phyloP scores from a whole-genome alignment of 2,329 filamentous ascomycete genomes.

The Trichoderma sp. region DNA sequence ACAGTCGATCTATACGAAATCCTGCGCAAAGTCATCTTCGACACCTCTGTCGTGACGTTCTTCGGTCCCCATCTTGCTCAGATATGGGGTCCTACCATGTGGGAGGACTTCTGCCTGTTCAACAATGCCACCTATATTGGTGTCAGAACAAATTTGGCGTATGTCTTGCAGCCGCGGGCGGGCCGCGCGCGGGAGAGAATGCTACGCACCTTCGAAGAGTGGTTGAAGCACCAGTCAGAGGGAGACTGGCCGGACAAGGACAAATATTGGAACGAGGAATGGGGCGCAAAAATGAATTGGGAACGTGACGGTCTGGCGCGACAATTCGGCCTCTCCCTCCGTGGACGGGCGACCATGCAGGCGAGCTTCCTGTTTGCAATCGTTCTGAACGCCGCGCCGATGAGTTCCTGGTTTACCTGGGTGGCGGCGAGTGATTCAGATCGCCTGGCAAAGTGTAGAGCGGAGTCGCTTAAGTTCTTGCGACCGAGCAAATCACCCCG shows the following conservation, averaged over 20 bases:
- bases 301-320: background rate
- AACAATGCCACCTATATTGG: constrained; percentile 10
- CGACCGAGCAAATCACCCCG: background rate
- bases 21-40: background rate
- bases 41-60: background rate
- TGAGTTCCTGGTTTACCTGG: background rate
- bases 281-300: constrained; percentile 1
- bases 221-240: background rate
- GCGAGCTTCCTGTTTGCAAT: constrained; percentile 9
- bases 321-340: background rate
- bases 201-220: constrained; percentile 9
- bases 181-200: background rate
- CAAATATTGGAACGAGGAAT: constrained; percentile 4
- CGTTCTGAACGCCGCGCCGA: background rate
- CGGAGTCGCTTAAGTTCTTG: background rate
- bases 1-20: background rate
- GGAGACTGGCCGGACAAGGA: background rate
- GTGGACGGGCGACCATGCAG: constrained; percentile 3
- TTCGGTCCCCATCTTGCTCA: constrained; percentile 2
- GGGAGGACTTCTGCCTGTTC: constrained; percentile 8
- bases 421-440: background rate
- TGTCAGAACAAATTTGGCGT: background rate
- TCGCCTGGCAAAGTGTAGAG: background rate
- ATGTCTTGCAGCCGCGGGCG: background rate
- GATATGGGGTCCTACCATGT: constrained; percentile 5